These are phyloP conservation scores for Neolecta irregularis DNA, from an alignment of 1,139 yeast species.

Conservation along the genomic window DNA sequence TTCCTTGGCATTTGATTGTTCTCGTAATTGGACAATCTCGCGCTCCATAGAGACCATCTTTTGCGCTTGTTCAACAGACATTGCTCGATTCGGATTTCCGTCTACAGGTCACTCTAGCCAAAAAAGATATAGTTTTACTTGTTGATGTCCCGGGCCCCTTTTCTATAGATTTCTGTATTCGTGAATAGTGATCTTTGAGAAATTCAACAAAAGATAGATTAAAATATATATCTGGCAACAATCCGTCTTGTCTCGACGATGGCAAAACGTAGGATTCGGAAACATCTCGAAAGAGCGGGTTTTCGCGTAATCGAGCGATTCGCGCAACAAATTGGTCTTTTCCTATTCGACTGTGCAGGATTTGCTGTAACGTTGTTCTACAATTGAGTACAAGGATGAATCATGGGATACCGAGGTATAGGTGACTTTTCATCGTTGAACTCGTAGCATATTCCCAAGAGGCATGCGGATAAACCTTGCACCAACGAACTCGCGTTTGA, in stretches of 20 bases:
- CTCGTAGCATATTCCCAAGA: constrained; percentile 69
- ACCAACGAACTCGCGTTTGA: constrained; percentile 45
- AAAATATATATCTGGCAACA: constrained; percentile 61
- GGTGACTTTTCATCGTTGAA: constrained; percentile 58
- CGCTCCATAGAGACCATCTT: too few species aligned
- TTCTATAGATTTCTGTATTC: constrained; percentile 11
- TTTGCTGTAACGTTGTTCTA: constrained; percentile 45
- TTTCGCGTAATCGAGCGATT: constrained; percentile 56
- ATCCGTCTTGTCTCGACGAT: constrained; percentile 36
- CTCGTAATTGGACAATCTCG: too few species aligned
- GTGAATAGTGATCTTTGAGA: constrained; percentile 46
- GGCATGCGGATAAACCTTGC: constrained; percentile 58
- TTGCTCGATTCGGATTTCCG: too few species aligned
- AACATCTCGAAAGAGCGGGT: constrained; percentile 39
- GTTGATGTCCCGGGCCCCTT: too few species aligned
- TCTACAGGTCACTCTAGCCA: too few species aligned
- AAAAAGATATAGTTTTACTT: too few species aligned
- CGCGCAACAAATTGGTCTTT: constrained; percentile 63
- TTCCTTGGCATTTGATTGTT: too few species aligned
- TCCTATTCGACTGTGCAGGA: constrained; percentile 59
- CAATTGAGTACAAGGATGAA: constrained; percentile 7
- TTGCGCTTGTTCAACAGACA: too few species aligned
- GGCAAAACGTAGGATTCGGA: constrained; percentile 35
- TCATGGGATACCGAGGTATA: constrained; percentile 27
- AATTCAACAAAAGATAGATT: constrained; percentile 36